These are phyloP conservation scores for Ballota nigra DNA, from an alignment of 257 asterid genomes.

Conservation along the genomic window DNA sequence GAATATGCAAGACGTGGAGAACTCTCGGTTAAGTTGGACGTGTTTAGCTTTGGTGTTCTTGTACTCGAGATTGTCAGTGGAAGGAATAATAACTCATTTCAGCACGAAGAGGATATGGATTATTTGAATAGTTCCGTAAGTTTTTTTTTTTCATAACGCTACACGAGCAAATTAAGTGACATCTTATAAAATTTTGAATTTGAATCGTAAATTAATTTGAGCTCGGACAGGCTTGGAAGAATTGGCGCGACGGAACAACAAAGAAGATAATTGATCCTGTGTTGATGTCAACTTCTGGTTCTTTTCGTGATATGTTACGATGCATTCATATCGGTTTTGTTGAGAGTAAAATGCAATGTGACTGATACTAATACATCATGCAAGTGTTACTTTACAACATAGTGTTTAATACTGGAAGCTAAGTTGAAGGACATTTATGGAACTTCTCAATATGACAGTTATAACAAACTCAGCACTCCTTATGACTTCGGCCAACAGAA, in stretches of 20 bases:
- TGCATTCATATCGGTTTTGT: constrained; percentile 36
- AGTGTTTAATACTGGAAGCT: too few species aligned
- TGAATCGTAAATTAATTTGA: background rate
- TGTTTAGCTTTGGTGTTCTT: constrained; percentile 33
- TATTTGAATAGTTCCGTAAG: constrained; percentile 21
- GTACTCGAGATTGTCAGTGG: constrained; percentile 30
- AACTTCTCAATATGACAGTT: too few species aligned
- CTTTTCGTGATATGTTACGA: constrained; percentile 17
- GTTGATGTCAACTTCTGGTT: constrained; percentile 6
- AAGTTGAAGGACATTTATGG: too few species aligned
- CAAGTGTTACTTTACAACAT: too few species aligned
- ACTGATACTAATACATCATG: too few species aligned
- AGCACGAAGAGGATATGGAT: constrained; percentile 10
- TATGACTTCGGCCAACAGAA: too few species aligned
- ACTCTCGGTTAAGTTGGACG: constrained; percentile 25
- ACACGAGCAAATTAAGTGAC: background rate
- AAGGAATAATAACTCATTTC: constrained; percentile 11
- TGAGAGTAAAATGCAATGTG: too few species aligned
- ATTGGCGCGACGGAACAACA: constrained; percentile 22
- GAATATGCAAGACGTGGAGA: constrained; percentile 26
- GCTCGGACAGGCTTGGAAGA: constrained; percentile 26
- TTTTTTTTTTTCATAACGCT: background rate
- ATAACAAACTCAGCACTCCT: too few species aligned
- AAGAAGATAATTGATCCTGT: constrained; percentile 23
- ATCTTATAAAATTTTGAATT: too few species aligned